Conservation (phyloP, 1,284 basidiomycete genomes). For the Neonothopanus nambi region DNA sequence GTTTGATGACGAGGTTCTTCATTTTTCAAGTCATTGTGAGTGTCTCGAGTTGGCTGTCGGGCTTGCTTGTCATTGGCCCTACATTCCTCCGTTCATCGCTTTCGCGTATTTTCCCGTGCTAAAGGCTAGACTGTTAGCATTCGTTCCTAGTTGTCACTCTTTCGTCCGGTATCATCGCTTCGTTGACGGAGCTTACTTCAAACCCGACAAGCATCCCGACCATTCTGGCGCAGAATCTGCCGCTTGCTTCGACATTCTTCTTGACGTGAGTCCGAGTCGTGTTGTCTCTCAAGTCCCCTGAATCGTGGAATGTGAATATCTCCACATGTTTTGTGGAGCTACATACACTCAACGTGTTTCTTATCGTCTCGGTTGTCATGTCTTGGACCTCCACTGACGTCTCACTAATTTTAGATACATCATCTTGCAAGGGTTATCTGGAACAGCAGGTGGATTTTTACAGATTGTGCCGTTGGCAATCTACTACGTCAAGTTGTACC, state of each 20-base stretch:
- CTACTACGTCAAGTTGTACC: slow-evolving; percentile 83
- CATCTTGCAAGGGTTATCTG: slow-evolving; percentile 72
- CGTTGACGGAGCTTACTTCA: slow-evolving; percentile 62
- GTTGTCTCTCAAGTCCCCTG: too few relatives aligned
- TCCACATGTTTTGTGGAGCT: too few relatives aligned
- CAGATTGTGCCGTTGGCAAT: slow-evolving; percentile 76
- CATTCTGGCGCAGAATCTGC: slow-evolving; percentile 75
- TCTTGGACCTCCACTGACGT: not conserved
- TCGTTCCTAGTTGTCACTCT: slow-evolving; percentile 89
- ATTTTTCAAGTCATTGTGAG: slow-evolving; percentile 87
- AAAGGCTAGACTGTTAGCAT: slow-evolving; percentile 48
- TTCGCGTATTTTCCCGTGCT: not conserved
- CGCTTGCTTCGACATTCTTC: slow-evolving; percentile 91
- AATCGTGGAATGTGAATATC: too few relatives aligned
- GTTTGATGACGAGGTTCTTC: slow-evolving; percentile 91
- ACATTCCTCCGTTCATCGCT: too few relatives aligned
- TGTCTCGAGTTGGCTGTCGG: slow-evolving; percentile 19
- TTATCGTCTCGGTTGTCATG: too few relatives aligned
- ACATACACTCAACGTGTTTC: too few relatives aligned
- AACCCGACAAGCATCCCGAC: slow-evolving; percentile 65
- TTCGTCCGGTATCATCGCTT: slow-evolving; percentile 76
- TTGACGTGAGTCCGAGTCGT: slow-evolving; percentile 70
- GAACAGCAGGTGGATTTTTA: slow-evolving; percentile 78
- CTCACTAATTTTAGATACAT: slow-evolving; percentile 47
- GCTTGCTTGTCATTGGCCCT: not conserved